Evolutionary conservation across 2,329 filamentous ascomycete species (phyloP).

Genomic region (Cladosporium cucumerinum): DNA sequence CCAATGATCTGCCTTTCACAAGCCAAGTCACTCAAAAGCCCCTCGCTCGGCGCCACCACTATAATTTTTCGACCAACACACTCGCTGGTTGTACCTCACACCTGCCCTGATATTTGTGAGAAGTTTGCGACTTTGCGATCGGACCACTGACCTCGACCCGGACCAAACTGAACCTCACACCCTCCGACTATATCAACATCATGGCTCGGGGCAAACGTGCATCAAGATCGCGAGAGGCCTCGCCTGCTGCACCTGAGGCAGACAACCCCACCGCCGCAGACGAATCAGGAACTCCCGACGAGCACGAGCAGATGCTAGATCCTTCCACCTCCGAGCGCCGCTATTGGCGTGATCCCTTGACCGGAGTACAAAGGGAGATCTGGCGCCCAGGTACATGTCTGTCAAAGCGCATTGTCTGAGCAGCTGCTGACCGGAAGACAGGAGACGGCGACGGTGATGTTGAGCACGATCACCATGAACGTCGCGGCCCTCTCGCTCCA

Average conservation of each 20-base stretch:
- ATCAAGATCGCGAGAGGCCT: background rate
- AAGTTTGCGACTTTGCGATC: background rate
- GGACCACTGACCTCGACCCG: background rate
- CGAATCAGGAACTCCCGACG: background rate
- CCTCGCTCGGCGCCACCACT: background rate
- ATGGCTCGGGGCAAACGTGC: background rate
- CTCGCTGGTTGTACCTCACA: background rate
- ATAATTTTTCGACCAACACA: background rate
- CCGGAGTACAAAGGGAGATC: constrained; percentile 31
- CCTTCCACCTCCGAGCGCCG: constrained; percentile 21
- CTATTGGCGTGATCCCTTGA: constrained; percentile 26
- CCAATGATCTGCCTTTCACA: background rate
- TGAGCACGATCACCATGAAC: constrained; percentile 29
- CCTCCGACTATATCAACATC: background rate
- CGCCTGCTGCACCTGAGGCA: background rate
- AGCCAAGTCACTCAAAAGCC: background rate
- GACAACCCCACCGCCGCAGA: background rate
- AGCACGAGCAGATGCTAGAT: constrained; percentile 19
- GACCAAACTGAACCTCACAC: background rate
- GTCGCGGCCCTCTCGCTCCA: constrained; percentile 20
- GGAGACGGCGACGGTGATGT: constrained; percentile 38
- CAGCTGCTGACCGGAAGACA: background rate
- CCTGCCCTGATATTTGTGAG: background rate
- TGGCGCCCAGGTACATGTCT: constrained; percentile 34
- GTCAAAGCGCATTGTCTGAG: background rate